Percentiles rank a stretch among this genome's conserved stretches.
These are phyloP conservation scores for Kwoniella botswanensis DNA, from an alignment of 768 basidiomycete species.

Conservation along the genomic window DNA sequence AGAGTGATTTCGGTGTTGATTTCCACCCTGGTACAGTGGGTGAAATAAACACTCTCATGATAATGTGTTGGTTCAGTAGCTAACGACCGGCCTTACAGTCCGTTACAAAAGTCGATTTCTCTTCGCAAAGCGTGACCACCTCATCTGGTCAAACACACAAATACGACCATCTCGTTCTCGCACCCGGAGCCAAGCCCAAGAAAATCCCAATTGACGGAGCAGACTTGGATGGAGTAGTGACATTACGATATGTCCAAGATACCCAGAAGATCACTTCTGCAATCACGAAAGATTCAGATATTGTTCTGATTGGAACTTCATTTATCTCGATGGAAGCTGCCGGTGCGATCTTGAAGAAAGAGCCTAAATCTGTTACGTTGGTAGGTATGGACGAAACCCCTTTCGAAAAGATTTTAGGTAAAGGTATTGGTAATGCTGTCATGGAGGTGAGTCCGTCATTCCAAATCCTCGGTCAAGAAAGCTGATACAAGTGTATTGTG, in stretches of 20 bases:
- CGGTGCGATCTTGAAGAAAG: slow-evolving; percentile 68
- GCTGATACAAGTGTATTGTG: too few relatives aligned
- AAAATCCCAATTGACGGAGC: slow-evolving; percentile 76
- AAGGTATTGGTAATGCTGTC: slow-evolving; percentile 75
- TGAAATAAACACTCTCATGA: not conserved
- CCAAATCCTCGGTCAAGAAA: too few relatives aligned
- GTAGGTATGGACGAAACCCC: slow-evolving; percentile 82
- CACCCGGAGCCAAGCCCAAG: slow-evolving; percentile 75
- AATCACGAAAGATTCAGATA: slow-evolving; percentile 70
- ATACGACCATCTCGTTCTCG: slow-evolving; percentile 80
- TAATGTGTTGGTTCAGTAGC: too few relatives aligned
- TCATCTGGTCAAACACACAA: slow-evolving; percentile 67
- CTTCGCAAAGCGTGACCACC: slow-evolving; percentile 68
- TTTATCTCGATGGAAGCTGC: slow-evolving; percentile 91
- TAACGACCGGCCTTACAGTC: slow-evolving; percentile 52
- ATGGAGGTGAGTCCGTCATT: slow-evolving; percentile 66
- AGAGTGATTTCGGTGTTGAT: slow-evolving; percentile 63
- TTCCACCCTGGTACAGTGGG: slow-evolving; percentile 53
- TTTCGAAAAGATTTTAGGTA: slow-evolving; percentile 79
- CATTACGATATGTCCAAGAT: slow-evolving; percentile 73
- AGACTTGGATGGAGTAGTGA: slow-evolving; percentile 75
- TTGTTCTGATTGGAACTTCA: slow-evolving; percentile 83
- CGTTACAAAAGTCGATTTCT: slow-evolving; percentile 72
- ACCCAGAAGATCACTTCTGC: slow-evolving; percentile 64
- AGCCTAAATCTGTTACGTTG: slow-evolving; percentile 79